Evolutionary conservation across 306 rosid genomes (phyloP).

Genomic region (Parietaria judaica): DNA sequence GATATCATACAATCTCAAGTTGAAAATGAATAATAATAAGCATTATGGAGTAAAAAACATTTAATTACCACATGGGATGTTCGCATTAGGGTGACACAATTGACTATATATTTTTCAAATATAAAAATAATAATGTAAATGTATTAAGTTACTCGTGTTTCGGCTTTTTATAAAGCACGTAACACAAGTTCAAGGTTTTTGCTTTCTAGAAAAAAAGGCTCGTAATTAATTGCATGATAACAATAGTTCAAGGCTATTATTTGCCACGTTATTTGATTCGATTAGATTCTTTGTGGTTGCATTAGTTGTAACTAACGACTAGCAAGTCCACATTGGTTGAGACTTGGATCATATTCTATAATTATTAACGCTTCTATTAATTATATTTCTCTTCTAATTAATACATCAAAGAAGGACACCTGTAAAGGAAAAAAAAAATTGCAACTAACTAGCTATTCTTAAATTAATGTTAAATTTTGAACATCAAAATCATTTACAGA

Average conservation of each 20-base stretch:
- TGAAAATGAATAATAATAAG: not conserved
- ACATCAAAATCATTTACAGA: too few species aligned
- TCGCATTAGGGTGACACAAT: constrained; percentile 8
- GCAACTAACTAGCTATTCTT: too few species aligned
- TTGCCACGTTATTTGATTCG: not conserved
- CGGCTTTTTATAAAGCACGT: constrained; percentile 3
- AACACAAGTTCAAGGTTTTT: not conserved
- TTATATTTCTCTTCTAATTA: too few species aligned
- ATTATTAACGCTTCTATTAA: too few species aligned
- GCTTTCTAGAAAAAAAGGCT: not conserved
- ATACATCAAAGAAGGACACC: too few species aligned
- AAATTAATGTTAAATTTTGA: too few species aligned
- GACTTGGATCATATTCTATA: constrained; percentile 1
- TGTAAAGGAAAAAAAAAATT: too few species aligned
- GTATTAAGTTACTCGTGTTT: not conserved
- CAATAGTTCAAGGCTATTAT: not conserved
- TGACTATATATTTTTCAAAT: not conserved
- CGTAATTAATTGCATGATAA: not conserved
- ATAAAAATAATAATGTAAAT: not conserved
- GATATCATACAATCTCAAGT: not conserved
- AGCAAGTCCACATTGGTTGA: not conserved
- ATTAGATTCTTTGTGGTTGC: not conserved
- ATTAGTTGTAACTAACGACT: not conserved
- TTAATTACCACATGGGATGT: constrained; percentile 7
- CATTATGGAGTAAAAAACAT: not conserved